Base-by-base conservation (phyloP, 225 moss, liverwort and hornwort genomes). In the Bryum argenteum region DNA sequence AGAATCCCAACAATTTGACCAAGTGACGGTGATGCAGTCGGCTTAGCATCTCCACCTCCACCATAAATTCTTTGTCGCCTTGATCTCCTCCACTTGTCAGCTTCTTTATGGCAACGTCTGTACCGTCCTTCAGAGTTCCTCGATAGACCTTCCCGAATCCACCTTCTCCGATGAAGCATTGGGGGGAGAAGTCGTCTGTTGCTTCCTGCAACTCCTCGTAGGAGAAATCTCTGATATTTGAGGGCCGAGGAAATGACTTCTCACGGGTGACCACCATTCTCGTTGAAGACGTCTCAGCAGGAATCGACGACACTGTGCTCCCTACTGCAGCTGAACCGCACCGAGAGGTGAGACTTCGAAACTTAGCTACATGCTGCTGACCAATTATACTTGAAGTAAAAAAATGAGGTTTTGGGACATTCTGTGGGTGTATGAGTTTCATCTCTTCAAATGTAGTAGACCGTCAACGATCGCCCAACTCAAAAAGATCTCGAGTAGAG, bases 11-110 rank as follows among this genome's bases (percentile, higher is more conserved):
- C 52, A 96, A 77, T 88, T 93, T 96, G 23, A 96, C 95, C 70
- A 96, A 93, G 77, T 96, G 92, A 10, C 95, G 89, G 69, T 96
- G 95, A 71, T 96, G 95, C 64, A 96, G 83, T 68, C 95, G 83
- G 77, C 91, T 93, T 47, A 96, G 90, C 95, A 96, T 96, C 89
- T 96, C 95, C 55, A 96, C 95, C 88, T 96, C 95, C 60, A 96
- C 95, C 72, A 96, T 79, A 76, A 96, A 96, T 74, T 96, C 95
- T 38, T 89, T 88, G 61, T 96, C 95, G 63, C 95, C 95, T 75
- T 96, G 95, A 51, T 96, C 88, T 47, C 95, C 95, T 71, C 95
- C 95, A 78, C 83, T 91, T 20, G 95, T 93, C 74, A 96, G 82
- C 81, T 93, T 96, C 58, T 96, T 96, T 45, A 96, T 93, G 47